Evolutionary conservation across 2,329 filamentous ascomycete species (phyloP).

Genomic region (Xenoacremonium recifei): DNA sequence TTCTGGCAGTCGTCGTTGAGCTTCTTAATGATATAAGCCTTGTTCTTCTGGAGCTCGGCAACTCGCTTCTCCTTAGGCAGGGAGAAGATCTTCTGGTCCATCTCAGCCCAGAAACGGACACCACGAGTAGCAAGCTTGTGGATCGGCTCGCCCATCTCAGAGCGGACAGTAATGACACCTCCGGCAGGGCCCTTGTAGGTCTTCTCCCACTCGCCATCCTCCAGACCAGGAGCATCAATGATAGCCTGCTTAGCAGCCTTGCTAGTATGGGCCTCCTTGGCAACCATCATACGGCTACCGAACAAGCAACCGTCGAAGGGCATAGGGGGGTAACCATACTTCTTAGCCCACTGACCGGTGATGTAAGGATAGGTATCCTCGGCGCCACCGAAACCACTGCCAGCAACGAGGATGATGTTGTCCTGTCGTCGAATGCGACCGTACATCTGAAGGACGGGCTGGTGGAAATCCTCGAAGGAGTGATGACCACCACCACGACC

Average conservation of each 20-base stretch:
- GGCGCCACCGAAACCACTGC: conserved; percentile 86
- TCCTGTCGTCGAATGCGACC: conserved; percentile 78
- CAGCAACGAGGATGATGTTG: conserved; percentile 86
- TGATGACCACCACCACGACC: conserved; percentile 92
- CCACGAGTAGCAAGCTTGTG: conserved; percentile 97
- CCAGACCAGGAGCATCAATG: conserved; percentile 77
- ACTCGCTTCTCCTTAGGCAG: conserved; percentile 93
- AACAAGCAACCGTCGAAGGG: conserved; percentile 91
- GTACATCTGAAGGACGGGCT: conserved; percentile 89
- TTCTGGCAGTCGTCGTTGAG: conserved; percentile 96
- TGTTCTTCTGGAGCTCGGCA: conserved; percentile 82
- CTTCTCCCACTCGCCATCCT: conserved; percentile 84
- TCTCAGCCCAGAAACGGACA: conserved; percentile 96
- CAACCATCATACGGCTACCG: conserved; percentile 91
- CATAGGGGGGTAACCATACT: conserved; percentile 87
- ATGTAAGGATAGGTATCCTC: conserved; percentile 93
- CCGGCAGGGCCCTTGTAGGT: conserved; percentile 90
- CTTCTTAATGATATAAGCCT: conserved; percentile 90
- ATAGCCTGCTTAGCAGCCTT: conserved; percentile 87
- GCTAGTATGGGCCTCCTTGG: conserved; percentile 88
- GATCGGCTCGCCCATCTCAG: conserved; percentile 99
- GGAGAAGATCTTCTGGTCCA: conserved; percentile 98
- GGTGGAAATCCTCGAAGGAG: conserved; percentile 93
- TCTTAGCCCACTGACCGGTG: conserved; percentile 83
- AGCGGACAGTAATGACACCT: conserved; percentile 93